These are phyloP conservation scores for Telopea speciosissima DNA, from an alignment of 177 flowering plant genomes.

Conservation along the genomic window DNA sequence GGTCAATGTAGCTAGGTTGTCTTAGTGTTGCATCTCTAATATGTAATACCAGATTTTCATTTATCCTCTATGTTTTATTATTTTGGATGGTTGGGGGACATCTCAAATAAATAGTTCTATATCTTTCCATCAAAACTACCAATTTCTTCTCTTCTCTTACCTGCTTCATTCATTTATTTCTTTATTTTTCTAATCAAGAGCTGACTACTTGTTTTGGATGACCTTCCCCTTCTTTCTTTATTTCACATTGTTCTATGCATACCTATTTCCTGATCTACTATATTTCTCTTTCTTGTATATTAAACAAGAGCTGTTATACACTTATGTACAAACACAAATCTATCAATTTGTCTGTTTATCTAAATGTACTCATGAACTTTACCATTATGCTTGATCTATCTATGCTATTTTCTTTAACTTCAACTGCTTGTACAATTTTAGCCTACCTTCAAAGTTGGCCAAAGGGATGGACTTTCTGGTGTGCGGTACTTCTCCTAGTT, in stretches of 20 bases:
- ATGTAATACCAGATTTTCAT: neutral
- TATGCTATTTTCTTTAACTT: conserved; percentile 3
- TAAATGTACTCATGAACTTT: neutral
- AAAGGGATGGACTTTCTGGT: conserved; percentile 34
- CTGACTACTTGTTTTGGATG: neutral
- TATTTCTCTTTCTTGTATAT: neutral
- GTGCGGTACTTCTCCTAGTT: conserved; percentile 19
- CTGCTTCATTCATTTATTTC: neutral
- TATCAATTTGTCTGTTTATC: no score
- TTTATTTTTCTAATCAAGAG: neutral
- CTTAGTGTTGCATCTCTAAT: neutral
- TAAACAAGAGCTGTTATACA: no score
- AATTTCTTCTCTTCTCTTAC: neutral
- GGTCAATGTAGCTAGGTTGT: neutral
- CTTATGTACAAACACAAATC: no score
- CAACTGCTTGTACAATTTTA: conserved; percentile 21
- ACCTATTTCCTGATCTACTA: neutral
- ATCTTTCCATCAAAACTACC: neutral
- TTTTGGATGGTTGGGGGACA: neutral
- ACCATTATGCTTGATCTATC: neutral
- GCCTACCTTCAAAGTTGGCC: conserved; percentile 48
- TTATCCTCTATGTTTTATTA: neutral
- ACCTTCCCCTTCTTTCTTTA: neutral
- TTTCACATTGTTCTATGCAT: neutral
- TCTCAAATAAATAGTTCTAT: neutral